Conservation (phyloP, 805 yeast genomes). For the Starmerella potacharoeniae region DNA sequence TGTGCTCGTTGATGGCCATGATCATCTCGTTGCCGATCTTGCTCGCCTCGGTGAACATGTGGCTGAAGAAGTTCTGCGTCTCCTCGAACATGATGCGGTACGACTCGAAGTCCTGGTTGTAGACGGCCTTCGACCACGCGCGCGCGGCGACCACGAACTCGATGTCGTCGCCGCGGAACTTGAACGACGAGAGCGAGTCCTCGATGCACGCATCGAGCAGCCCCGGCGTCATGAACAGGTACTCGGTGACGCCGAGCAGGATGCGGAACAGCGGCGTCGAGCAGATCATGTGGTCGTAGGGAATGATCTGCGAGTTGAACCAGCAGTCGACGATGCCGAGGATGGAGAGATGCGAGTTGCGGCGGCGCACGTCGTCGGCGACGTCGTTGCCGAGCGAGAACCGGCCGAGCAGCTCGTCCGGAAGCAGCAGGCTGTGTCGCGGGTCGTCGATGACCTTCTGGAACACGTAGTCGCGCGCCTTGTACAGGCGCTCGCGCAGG, state of each 20-base stretch:
- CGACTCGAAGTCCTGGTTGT: conserved; percentile 59
- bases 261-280: conserved; percentile 89
- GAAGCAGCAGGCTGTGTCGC: conserved; percentile 47
- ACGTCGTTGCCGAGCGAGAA: conserved; percentile 67
- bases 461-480: conserved; percentile 69
- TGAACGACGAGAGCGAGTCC: conserved; percentile 53
- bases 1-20: conserved; percentile 24
- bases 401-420: conserved; percentile 73
- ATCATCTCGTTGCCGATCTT: conserved; percentile 90
- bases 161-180: conserved; percentile 78
- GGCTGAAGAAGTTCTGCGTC: conserved; percentile 73
- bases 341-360: conserved; percentile 82
- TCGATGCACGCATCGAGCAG: conserved; percentile 68
- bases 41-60: conserved; percentile 81
- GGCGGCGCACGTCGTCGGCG: conserved; percentile 38
- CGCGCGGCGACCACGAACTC: conserved; percentile 89
- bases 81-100: conserved; percentile 64
- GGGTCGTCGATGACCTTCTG: conserved; percentile 41
- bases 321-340: conserved; percentile 91
- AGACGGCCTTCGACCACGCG: conserved; percentile 71
- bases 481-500: conserved; percentile 44
- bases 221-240: conserved; percentile 73
- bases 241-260: conserved; percentile 87
- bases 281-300: conserved; percentile 94
- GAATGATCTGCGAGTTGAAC: conserved; percentile 72